Evolutionary conservation across 345 rosid species (phyloP), one percentile per base, ranked within the genome.

Genomic region (Gossypium stocksii): DNA sequence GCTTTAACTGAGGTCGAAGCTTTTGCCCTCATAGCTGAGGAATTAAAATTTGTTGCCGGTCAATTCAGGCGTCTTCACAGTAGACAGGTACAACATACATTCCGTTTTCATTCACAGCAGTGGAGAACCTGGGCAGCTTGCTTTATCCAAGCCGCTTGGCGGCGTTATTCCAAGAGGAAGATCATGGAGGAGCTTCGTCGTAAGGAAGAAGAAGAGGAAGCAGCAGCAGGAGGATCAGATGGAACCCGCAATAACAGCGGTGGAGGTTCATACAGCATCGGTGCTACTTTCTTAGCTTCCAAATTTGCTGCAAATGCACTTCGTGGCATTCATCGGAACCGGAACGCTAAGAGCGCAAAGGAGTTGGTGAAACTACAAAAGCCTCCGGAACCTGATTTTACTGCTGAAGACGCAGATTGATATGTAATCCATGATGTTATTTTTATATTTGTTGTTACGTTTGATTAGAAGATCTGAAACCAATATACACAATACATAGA

Each of bases 91-190:
- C 98, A 92, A 56, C 98, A 94, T 79, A 94, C 98, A 7, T 94
- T 94, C 86, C 87, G 98, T 2, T 94, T 94, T 72, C 93, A 94
- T 82, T 92, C 98, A 1, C 97, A 92, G 81, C 98, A 94, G 54
- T 94, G 98, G 98, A 89, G 91, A 84, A 94, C 98, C n/a, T 92
- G 98, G 98, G 98, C 98, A 0, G 98, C 98, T 25, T 91, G 93
- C 72, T 94, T 92, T 58, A 91, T 94, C 74, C 98, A 92, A 81
- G 98, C 98, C 0, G 98, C 98, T 0, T 94, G 98, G 98, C 86
- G 98, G 22, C 85, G 98, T 6, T 87, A 89, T 65, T 81, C 87
- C 57, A 95, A 87, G 85, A 91, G 93, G 82, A 93, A 91, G 89
- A 86, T 12, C 43, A 79, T 89, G 85, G 99, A 95, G 80, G 99